A percentile compares a stretch with the other conserved stretches of the same genome.
Evolutionary conservation across 441 rosid genomes (phyloP).

Genomic region (Corymbia calophylla): DNA sequence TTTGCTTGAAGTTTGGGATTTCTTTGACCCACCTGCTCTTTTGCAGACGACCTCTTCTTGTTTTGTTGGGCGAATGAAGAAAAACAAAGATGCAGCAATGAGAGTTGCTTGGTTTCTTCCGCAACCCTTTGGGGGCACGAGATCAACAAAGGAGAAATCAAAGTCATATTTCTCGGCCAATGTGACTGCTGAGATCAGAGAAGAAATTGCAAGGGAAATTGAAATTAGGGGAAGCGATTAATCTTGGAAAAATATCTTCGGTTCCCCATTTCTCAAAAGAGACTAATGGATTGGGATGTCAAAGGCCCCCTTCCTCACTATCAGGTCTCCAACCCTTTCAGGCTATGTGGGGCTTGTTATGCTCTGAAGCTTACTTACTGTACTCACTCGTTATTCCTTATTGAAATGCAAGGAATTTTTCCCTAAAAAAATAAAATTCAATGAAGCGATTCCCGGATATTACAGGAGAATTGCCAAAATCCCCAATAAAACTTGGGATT

Average conservation of each 20-base stretch:
- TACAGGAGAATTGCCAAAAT: background rate
- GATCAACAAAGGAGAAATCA: background rate
- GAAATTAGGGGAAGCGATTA: background rate
- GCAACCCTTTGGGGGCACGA: background rate
- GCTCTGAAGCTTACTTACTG: background rate
- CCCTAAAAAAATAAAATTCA: background rate
- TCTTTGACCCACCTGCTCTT: too few species aligned
- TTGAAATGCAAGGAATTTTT: background rate
- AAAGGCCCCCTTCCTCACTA: background rate
- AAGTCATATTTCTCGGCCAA: background rate
- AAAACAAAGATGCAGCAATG: background rate
- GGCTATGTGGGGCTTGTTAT: background rate
- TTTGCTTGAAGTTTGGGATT: too few species aligned
- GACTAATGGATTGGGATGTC: background rate
- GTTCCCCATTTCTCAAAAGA: background rate
- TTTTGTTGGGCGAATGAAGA: too few species aligned
- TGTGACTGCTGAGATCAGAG: background rate
- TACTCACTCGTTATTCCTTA: background rate
- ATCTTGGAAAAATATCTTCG: background rate
- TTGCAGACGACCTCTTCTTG: too few species aligned
- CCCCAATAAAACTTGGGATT: too few species aligned
- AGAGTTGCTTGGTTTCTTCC: background rate
- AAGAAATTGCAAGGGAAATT: background rate
- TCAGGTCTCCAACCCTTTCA: background rate
- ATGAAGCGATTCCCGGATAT: background rate